These are phyloP conservation scores for Cardamine occulta DNA, from an alignment of 345 rosid species.

Conservation along the genomic window DNA sequence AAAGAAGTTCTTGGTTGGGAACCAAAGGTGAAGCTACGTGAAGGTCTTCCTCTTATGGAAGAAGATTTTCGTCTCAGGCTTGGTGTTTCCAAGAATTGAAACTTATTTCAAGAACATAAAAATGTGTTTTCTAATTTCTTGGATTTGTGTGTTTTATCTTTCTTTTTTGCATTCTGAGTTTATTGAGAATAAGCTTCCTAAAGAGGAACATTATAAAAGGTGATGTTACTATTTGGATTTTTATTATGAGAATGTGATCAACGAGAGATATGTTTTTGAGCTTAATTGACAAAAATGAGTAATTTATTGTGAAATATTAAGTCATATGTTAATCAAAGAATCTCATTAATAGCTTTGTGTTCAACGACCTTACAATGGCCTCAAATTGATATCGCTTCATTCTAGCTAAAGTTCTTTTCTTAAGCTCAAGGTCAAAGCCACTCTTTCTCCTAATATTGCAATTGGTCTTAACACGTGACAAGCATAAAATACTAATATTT, in stretches of 20 bases:
- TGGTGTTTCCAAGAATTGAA: conserved; percentile 56
- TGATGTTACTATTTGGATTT: conserved; percentile 8
- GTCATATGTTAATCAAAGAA: no score
- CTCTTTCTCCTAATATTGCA: no score
- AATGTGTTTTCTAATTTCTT: neutral
- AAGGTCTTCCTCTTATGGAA: conserved; percentile 96
- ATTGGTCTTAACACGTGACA: no score
- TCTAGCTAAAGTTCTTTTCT: no score
- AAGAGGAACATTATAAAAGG: conserved; percentile 17
- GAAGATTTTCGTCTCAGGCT: conserved; percentile 89
- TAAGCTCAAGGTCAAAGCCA: no score
- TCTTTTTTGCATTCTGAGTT: conserved; percentile 6
- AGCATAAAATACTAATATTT: no score
- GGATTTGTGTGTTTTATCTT: neutral
- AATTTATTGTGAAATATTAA: no score
- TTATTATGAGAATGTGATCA: conserved; percentile 12
- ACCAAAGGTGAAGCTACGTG: conserved; percentile 80
- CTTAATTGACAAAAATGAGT: neutral
- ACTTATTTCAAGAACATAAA: neutral
- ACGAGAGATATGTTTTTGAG: neutral
- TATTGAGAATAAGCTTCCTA: conserved; percentile 27
- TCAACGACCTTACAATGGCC: no score
- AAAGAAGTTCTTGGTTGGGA: conserved; percentile 88
- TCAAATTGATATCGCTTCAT: no score
- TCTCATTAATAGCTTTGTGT: no score